phyloP scores from a whole-genome alignment of 2,329 filamentous ascomycete species.

The Lecanoromycetidae sp. region DNA sequence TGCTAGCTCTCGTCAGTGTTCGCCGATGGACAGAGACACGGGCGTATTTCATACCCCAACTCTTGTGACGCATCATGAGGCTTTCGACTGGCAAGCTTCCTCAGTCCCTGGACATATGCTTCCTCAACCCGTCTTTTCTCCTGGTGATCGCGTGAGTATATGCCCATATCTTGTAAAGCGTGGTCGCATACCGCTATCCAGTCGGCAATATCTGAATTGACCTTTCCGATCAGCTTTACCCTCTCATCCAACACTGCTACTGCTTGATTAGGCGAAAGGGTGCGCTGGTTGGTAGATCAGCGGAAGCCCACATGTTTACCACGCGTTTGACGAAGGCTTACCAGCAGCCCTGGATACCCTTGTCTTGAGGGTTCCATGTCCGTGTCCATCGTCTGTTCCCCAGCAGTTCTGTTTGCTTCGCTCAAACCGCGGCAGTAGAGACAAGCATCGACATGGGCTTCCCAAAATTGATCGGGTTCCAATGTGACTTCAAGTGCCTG shows the following conservation, averaged over 20 bases:
- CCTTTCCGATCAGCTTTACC: constrained; percentile 69
- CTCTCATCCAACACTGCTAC: constrained; percentile 74
- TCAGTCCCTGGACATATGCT: constrained; percentile 68
- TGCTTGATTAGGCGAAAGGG: constrained; percentile 70
- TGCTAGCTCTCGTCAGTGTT: constrained; percentile 39
- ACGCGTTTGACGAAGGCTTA: constrained; percentile 28
- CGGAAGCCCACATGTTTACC: constrained; percentile 14
- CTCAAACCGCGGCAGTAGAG: no score
- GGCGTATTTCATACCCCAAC: constrained; percentile 57
- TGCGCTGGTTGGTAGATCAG: constrained; percentile 44
- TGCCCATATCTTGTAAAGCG: background rate
- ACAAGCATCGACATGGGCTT: no score
- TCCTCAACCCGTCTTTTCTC: constrained; percentile 90
- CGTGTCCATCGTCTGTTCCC: background rate
- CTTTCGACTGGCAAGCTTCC: constrained; percentile 64
- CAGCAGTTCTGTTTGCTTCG: no score
- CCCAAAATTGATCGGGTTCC: no score
- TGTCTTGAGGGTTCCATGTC: constrained; percentile 50
- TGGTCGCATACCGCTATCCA: constrained; percentile 47
- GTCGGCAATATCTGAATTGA: constrained; percentile 87
- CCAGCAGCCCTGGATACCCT: constrained; percentile 80
- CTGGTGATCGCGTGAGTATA: constrained; percentile 36
- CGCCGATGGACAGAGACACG: background rate
- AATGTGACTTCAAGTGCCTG: no score
- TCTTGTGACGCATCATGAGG: constrained; percentile 66